Percentiles rank a stretch among this genome's conserved stretches.
These are phyloP conservation scores for Gardenia jasminoides DNA, from an alignment of 257 asterid genomes.

Conservation along the genomic window DNA sequence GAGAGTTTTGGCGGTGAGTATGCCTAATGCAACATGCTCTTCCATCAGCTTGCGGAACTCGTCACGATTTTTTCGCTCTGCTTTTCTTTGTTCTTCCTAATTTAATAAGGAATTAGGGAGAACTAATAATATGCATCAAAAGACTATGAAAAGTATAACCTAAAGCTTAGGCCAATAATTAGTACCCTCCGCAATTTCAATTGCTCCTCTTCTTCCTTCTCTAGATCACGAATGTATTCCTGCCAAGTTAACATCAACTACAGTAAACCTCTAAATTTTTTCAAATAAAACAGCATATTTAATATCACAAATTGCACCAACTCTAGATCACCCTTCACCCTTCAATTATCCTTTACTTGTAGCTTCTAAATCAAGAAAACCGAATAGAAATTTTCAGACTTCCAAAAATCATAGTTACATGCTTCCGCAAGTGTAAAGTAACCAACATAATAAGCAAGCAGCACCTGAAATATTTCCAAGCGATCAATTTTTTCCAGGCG, in stretches of 20 bases:
- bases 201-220: slow-evolving; percentile 91
- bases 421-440: background rate
- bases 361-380: background rate
- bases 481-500: slow-evolving; percentile 92
- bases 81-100: slow-evolving; percentile 83
- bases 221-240: slow-evolving; percentile 89
- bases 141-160: slow-evolving; percentile 3
- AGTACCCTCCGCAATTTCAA: slow-evolving; percentile 71
- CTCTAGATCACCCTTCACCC: background rate
- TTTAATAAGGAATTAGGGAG: slow-evolving; percentile 17
- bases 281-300: slow-evolving; percentile 1
- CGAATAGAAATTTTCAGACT: background rate
- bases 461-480: slow-evolving; percentile 88
- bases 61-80: slow-evolving; percentile 91
- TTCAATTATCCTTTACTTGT: background rate
- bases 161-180: slow-evolving; percentile 15
- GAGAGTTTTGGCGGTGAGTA: slow-evolving; percentile 58
- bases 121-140: slow-evolving; percentile 13
- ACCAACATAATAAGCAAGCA: slow-evolving; percentile 7
- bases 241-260: slow-evolving; percentile 38
- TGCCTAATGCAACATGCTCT: slow-evolving; percentile 74
- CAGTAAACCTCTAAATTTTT: background rate
- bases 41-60: slow-evolving; percentile 95
- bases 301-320: background rate
- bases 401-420: background rate